Evolutionary conservation across 805 yeast genomes (phyloP).

Genomic region (Teunomyces cretensis): DNA sequence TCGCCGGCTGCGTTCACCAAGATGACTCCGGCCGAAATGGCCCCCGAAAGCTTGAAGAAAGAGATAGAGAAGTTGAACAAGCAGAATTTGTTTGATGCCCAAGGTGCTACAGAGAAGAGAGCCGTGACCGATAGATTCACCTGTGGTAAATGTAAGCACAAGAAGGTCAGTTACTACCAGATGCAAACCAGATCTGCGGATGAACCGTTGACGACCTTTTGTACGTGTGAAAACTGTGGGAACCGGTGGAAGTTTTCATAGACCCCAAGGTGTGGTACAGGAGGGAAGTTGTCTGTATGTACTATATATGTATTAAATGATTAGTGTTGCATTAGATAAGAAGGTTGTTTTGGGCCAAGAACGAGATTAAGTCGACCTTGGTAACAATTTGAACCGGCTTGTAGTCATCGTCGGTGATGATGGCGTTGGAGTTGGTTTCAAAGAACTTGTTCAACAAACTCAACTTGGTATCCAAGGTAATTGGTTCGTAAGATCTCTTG

Average conservation of each 20-base stretch:
- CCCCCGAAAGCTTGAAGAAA: slow-evolving; percentile 84
- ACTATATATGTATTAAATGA: background rate
- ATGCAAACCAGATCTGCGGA: slow-evolving; percentile 98
- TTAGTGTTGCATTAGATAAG: slow-evolving; percentile 8
- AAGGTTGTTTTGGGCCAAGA: slow-evolving; percentile 37
- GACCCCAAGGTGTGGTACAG: background rate
- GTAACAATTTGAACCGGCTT: slow-evolving; percentile 84
- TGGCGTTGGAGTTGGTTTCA: slow-evolving; percentile 81
- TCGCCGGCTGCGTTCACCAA: slow-evolving; percentile 62
- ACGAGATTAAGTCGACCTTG: slow-evolving; percentile 76
- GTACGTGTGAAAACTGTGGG: slow-evolving; percentile 97
- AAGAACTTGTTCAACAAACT: slow-evolving; percentile 72
- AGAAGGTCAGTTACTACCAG: slow-evolving; percentile 95
- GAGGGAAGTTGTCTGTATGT: background rate
- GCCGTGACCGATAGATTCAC: slow-evolving; percentile 96
- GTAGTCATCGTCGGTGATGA: slow-evolving; percentile 68
- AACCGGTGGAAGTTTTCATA: slow-evolving; percentile 96
- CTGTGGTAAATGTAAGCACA: slow-evolving; percentile 97
- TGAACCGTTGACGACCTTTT: slow-evolving; percentile 97
- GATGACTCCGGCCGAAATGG: slow-evolving; percentile 94
- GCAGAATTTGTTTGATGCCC: slow-evolving; percentile 92
- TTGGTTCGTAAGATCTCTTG: slow-evolving; percentile 64
- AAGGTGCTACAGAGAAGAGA: slow-evolving; percentile 93
- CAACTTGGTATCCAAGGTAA: slow-evolving; percentile 65
- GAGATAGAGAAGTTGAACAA: slow-evolving; percentile 83